Evolutionary conservation across 371 early-diverging fungal species (phyloP).

Genomic region (Lichtheimia ornata): DNA sequence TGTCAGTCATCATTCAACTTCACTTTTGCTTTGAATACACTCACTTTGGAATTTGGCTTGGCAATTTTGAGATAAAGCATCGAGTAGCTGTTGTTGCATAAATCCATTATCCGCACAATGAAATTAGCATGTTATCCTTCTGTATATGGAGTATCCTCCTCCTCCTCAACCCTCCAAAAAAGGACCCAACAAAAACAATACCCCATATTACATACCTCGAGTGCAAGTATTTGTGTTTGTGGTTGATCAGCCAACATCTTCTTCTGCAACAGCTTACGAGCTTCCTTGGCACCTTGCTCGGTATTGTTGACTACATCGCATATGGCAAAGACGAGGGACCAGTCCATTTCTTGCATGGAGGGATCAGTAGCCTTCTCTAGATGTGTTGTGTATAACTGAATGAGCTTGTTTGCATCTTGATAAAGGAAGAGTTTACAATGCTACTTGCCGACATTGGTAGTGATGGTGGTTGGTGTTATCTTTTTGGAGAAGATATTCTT

Average conservation of each 20-base stretch:
- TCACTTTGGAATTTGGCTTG: constrained; percentile 28
- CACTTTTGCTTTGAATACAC: not conserved
- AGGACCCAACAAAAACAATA: not conserved
- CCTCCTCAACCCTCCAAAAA: not conserved
- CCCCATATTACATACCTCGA: constrained; percentile 29
- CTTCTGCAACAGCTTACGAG: constrained; percentile 50
- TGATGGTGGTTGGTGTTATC: constrained; percentile 42
- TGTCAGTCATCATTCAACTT: no score
- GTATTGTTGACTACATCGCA: constrained; percentile 42
- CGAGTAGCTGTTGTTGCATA: constrained; percentile 30
- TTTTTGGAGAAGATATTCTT: constrained; percentile 43
- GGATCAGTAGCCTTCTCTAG: constrained; percentile 38
- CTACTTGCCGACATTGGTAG: constrained; percentile 36
- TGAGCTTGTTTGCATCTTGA: not conserved
- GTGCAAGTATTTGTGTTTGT: constrained; percentile 35
- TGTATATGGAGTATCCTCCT: not conserved
- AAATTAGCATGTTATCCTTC: not conserved
- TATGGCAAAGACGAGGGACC: constrained; percentile 44
- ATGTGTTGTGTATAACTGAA: constrained; percentile 3
- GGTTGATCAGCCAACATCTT: constrained; percentile 39
- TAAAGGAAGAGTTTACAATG: not conserved
- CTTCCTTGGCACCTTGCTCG: constrained; percentile 51
- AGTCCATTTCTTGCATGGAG: constrained; percentile 33
- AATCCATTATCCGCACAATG: not conserved
- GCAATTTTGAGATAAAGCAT: constrained; percentile 48